Conservation (phyloP, 2,329 filamentous ascomycete species). For the Colletotrichum brevisporum region DNA sequence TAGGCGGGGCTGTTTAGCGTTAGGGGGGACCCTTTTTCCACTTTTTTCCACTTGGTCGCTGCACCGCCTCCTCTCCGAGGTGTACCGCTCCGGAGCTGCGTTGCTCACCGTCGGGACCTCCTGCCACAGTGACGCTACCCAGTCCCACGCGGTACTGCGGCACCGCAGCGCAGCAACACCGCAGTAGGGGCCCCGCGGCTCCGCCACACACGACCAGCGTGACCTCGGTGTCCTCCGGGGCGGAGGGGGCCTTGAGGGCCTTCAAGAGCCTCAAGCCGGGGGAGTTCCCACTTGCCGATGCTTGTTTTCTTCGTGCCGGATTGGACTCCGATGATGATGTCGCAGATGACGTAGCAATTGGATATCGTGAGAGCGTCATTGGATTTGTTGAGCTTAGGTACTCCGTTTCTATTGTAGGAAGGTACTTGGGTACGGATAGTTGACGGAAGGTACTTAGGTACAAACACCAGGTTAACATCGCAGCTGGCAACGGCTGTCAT, state of each 20-base stretch:
- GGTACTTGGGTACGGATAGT: not conserved
- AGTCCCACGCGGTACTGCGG: not conserved
- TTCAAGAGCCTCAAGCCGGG: constrained; percentile 36
- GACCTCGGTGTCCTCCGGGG: constrained; percentile 29
- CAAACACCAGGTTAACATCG: not conserved
- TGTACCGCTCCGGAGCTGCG: constrained; percentile 4
- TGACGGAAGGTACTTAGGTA: not conserved
- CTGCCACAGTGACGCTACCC: not conserved
- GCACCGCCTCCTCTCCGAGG: constrained; percentile 21
- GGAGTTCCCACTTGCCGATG: constrained; percentile 28
- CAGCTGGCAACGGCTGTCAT: not conserved
- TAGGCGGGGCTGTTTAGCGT: too few relatives aligned
- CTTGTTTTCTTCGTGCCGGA: constrained; percentile 36
- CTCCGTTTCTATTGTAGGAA: not conserved
- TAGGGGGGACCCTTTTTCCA: constrained; percentile 25
- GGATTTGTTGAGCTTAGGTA: not conserved
- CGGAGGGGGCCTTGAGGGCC: too few relatives aligned
- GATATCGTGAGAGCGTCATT: not conserved
- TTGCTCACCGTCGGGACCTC: constrained; percentile 29
- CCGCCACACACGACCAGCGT: constrained; percentile 19
- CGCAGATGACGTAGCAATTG: constrained; percentile 18
- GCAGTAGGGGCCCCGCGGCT: constrained; percentile 12
- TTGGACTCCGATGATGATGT: constrained; percentile 12
- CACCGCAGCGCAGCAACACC: too few relatives aligned
- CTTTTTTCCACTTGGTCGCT: constrained; percentile 17